A percentile compares a stretch with the other conserved stretches of the same genome.
Conservation (phyloP, 495 filamentous ascomycete genomes). For the Penicillium cataractarum region DNA sequence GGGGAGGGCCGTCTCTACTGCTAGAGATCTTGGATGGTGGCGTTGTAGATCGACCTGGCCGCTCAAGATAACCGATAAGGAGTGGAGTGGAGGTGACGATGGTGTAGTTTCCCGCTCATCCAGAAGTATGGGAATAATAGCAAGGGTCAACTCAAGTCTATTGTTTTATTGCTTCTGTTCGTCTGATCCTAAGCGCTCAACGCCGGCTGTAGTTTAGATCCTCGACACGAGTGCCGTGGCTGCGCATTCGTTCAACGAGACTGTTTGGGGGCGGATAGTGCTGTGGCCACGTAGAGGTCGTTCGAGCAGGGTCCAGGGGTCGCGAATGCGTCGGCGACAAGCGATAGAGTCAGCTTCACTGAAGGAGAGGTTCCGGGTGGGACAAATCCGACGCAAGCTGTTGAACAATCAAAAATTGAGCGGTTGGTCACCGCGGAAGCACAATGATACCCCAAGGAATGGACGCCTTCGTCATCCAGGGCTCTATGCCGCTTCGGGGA, state of each 20-base stretch:
- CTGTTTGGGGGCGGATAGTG: constrained; percentile 11
- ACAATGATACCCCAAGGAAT: constrained; percentile 17
- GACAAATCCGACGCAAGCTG: constrained; percentile 2
- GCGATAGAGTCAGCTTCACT: neutral
- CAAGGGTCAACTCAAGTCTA: neutral
- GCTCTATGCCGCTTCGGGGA: constrained; percentile 18
- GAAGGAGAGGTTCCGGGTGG: neutral
- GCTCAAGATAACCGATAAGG: constrained; percentile 27
- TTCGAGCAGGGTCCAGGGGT: constrained; percentile 14
- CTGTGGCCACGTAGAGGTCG: constrained; percentile 22
- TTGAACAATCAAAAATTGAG: neutral
- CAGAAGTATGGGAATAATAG: constrained; percentile 9
- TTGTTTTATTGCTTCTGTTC: neutral
- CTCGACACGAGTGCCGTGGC: neutral
- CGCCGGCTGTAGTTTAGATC: neutral
- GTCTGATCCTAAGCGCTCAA: neutral
- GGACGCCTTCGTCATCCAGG: constrained; percentile 27
- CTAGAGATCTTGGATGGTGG: constrained; percentile 2
- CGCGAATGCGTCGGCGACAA: neutral
- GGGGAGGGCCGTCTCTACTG: neutral
- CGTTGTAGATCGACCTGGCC: constrained; percentile 10
- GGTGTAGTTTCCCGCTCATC: constrained; percentile 15
- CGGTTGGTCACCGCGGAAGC: constrained; percentile 10
- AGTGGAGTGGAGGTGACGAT: constrained; percentile 7
- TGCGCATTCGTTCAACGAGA: constrained; percentile 14